Evolutionary conservation across 257 asterid genomes (phyloP).

Genomic region (Solanum boliviense): DNA sequence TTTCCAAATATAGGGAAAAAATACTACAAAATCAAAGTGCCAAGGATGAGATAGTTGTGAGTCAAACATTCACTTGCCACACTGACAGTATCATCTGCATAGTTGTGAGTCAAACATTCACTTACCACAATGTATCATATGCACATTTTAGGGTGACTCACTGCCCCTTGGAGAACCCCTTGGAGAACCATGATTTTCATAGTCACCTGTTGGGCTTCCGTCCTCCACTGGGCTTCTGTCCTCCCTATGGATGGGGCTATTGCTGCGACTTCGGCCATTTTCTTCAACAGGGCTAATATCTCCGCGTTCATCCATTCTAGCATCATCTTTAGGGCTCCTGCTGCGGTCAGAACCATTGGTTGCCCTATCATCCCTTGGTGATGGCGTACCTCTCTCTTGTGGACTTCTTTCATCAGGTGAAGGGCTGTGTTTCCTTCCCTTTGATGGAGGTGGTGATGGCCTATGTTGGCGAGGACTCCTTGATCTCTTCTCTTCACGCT

Average conservation of each 20-base stretch:
- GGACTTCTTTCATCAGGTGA: conserved; percentile 44
- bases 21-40: not conserved
- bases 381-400: conserved; percentile 24
- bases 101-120: not conserved
- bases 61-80: not conserved
- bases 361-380: conserved; percentile 24
- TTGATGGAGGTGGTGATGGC: conserved; percentile 24
- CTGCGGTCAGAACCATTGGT: conserved; percentile 30
- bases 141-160: conserved; percentile 13
- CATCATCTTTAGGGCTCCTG: conserved; percentile 23
- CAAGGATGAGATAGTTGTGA: not conserved
- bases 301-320: conserved; percentile 4
- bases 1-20: not conserved
- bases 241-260: conserved; percentile 25
- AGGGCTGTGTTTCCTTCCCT: conserved; percentile 13
- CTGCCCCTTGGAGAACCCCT: conserved; percentile 45
- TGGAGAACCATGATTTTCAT: conserved; percentile 30
- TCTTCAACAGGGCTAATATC: conserved; percentile 31
- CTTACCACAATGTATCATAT: not conserved
- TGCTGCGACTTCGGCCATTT: conserved; percentile 25
- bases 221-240: conserved; percentile 18
- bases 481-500: conserved; percentile 35
- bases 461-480: conserved; percentile 35
- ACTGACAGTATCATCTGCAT: not conserved
- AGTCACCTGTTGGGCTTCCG: conserved; percentile 4